These are phyloP conservation scores for Russula lepida DNA, from an alignment of 768 basidiomycete species.

Conservation along the genomic window DNA sequence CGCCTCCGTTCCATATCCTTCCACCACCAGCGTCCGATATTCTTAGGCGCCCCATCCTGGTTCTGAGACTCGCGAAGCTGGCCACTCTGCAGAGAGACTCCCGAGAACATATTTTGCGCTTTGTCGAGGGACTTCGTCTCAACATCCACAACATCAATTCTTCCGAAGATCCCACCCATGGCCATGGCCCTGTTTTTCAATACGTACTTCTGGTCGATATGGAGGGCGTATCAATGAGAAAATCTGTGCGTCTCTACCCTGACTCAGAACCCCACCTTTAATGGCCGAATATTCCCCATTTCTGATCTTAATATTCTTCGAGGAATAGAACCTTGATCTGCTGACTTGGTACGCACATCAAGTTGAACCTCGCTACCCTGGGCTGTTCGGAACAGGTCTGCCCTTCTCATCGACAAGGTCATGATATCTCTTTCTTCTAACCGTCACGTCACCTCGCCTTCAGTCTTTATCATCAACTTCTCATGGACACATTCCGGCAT, in stretches of 20 bases:
- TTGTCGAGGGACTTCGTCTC: conserved; percentile 46
- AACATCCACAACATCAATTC: conserved; percentile 46
- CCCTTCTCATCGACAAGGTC: conserved; percentile 5
- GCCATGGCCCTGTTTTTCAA: conserved; percentile 43
- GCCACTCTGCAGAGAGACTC: conserved; percentile 34
- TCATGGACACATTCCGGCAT: conserved; percentile 64
- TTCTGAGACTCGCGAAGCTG: conserved; percentile 42
- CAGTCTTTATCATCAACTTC: conserved; percentile 66
- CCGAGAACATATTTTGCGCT: conserved; percentile 34
- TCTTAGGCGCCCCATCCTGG: conserved; percentile 55
- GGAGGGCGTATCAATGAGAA: conserved; percentile 44
- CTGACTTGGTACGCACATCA: conserved; percentile 59
- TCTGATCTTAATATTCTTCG: conserved; percentile 13
- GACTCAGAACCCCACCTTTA: not conserved
- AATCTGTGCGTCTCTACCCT: conserved; percentile 39
- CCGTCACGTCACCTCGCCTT: conserved; percentile 5
- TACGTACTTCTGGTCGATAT: conserved; percentile 64
- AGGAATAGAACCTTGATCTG: conserved; percentile 47
- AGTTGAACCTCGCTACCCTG: conserved; percentile 62
- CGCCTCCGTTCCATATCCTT: conserved; percentile 31
- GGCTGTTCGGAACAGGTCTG: conserved; percentile 66
- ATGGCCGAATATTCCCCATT: conserved; percentile 15
- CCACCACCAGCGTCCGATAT: conserved; percentile 48
- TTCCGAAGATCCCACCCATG: conserved; percentile 17
- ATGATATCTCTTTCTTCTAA: conserved; percentile 16